These are phyloP conservation scores for Trichoderma brevicompactum DNA, from an alignment of 2,329 filamentous ascomycete species.

Conservation along the genomic window DNA sequence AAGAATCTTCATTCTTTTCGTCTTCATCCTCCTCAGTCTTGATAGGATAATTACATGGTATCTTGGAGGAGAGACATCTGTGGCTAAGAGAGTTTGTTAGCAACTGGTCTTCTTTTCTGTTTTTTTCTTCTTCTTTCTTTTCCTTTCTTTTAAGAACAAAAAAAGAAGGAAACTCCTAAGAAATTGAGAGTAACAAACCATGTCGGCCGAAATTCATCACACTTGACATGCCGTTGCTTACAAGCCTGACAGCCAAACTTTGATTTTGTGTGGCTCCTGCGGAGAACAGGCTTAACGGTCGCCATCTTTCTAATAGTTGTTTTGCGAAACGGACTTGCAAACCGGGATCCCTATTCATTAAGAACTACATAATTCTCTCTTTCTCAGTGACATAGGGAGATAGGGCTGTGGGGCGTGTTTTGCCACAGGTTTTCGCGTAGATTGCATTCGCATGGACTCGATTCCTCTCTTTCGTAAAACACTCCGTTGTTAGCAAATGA, in stretches of 20 bases:
- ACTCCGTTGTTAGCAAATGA: constrained; percentile 4
- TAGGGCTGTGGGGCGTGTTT: constrained; percentile 1
- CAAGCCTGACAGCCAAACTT: constrained; percentile 16
- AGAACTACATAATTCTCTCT: neutral
- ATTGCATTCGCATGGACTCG: constrained; percentile 7
- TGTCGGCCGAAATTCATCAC: constrained; percentile 19
- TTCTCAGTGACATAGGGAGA: neutral
- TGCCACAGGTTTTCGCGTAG: constrained; percentile 3
- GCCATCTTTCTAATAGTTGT: neutral
- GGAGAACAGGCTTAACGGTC: constrained; percentile 14
- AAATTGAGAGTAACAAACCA: constrained; percentile 5
- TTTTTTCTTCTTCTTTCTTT: too few relatives aligned
- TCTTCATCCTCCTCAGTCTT: constrained; percentile 1
- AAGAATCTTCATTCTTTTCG: neutral
- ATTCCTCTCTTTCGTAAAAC: constrained; percentile 13
- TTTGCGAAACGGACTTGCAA: neutral
- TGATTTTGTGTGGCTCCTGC: constrained; percentile 24
- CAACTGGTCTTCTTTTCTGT: neutral
- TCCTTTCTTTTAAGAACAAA: too few relatives aligned
- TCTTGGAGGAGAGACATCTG: constrained; percentile 17
- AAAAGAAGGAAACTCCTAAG: neutral
- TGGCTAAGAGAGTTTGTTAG: constrained; percentile 6
- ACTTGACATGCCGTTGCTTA: constrained; percentile 20
- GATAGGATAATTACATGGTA: constrained; percentile 9
- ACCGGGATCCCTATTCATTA: constrained; percentile 10